Evolutionary conservation across 2,329 filamentous ascomycete species (phyloP).

Genomic region (Alternaria gaisen): DNA sequence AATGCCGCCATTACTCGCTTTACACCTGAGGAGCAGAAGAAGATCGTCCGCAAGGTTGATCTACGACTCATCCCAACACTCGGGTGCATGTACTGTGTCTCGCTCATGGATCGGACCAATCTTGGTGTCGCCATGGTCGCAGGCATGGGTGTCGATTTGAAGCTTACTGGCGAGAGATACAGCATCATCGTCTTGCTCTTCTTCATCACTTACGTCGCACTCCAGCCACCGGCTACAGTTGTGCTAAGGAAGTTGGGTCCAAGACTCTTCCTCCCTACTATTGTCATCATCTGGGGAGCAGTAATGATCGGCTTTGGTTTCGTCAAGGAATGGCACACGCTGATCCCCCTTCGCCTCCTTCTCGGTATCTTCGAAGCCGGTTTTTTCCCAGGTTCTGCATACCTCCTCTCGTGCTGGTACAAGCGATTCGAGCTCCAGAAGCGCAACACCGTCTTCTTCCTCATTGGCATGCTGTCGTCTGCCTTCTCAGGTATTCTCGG

Average conservation of each 20-base stretch:
- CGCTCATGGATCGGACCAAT: constrained; percentile 52
- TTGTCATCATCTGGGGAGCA: constrained; percentile 34
- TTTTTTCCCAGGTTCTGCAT: constrained; percentile 50
- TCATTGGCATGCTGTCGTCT: constrained; percentile 36
- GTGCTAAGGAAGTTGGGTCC: constrained; percentile 35
- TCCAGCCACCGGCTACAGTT: constrained; percentile 36
- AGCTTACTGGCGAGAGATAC: constrained; percentile 36
- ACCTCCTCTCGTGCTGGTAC: constrained; percentile 69
- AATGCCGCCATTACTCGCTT: constrained; percentile 29
- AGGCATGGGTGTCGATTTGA: constrained; percentile 43
- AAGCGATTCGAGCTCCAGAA: constrained; percentile 64
- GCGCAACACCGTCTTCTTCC: constrained; percentile 65
- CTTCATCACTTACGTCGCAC: constrained; percentile 38
- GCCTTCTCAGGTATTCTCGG: constrained; percentile 39
- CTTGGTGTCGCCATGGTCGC: constrained; percentile 48
- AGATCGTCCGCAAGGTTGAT: constrained; percentile 44
- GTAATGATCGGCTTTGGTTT: constrained; percentile 38
- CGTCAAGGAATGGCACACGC: constrained; percentile 35
- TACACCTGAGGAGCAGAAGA: constrained; percentile 35
- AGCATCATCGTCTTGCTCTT: constrained; percentile 34
- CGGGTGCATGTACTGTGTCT: constrained; percentile 52
- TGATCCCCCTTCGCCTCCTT: constrained; percentile 34
- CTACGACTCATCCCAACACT: constrained; percentile 53
- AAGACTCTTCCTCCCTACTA: constrained; percentile 28
- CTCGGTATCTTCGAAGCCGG: constrained; percentile 40